Base-by-base conservation (phyloP, 306 rosid species). In the Urtica urens region DNA sequence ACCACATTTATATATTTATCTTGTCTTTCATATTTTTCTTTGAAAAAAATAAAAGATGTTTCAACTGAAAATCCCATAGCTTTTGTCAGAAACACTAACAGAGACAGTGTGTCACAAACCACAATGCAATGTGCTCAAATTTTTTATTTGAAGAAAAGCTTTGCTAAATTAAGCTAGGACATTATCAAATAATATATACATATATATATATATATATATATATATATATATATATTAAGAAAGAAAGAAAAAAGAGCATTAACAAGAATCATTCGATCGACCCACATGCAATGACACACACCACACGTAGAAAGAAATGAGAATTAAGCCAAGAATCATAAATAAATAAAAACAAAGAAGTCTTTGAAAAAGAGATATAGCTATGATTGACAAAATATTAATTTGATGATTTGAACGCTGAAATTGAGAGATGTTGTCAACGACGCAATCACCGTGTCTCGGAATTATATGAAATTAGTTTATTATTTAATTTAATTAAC, bases 1-100 rank as follows among this genome's bases (percentile, higher is more conserved):
- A 72, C 79, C 81, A 62, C 69, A 81, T 78, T 69, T n/a, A n/a
- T n/a, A n/a, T 71, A 52, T 73, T 53, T 65, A 64, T 60, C 76
- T 40, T 64, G 42, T n/a, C 8, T 11, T 14, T n/a, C 7, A 25
- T 16, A 7, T 30, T 19, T 57, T 57, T 26, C 15, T 46, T 31
- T 42, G n/a, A n/a, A n/a, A 14, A 56, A 60, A 59, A 49, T 25
- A 55, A 35, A 35, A 75, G 46, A 20, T 58, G 49, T 27, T 65
- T 30, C n/a, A n/a, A 62, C 46, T 59, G 44, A 58, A 75, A 71
- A 45, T 13, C 66, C 66, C 74, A 38, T 62, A 37, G 59, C 71
- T 72, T 82, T 72, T 72, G 78, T 72, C 71, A 72, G 73, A 50
- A 49, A 23, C 49, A 45, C 49, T 73, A 35, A 5, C 40, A 3